Percentiles rank a stretch among this genome's conserved stretches.
These are phyloP conservation scores for Luvunga scandens DNA, from an alignment of 345 rosid genomes.

Conservation along the genomic window DNA sequence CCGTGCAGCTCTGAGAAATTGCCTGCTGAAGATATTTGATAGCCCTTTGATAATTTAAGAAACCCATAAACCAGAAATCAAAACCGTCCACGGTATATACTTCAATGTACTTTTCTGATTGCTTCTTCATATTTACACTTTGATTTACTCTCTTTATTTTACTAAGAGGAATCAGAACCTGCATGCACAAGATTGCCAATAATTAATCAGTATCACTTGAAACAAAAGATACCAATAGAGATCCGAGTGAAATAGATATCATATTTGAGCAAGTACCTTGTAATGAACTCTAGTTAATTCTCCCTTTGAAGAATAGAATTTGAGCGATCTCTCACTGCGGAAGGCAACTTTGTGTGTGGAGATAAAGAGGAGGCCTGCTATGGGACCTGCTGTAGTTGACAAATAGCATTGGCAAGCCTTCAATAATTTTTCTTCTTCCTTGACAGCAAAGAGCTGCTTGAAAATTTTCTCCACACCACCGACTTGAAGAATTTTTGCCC, in stretches of 20 bases:
- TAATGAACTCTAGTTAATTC: conserved; percentile 34
- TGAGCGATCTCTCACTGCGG: conserved; percentile 48
- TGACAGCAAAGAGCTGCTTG: conserved; percentile 34
- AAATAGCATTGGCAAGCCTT: conserved; percentile 48
- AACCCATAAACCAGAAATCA: conserved; percentile 96
- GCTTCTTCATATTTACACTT: conserved; percentile 54
- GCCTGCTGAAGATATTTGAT: conserved; percentile 55
- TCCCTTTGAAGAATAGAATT: conserved; percentile 33
- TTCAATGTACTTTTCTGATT: conserved; percentile 70
- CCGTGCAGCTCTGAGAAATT: conserved; percentile 18
- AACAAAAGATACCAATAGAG: no score
- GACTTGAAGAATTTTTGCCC: conserved; percentile 37
- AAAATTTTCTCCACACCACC: conserved; percentile 47
- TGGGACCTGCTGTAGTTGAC: conserved; percentile 48
- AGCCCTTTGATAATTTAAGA: conserved; percentile 68
- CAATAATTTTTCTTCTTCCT: conserved; percentile 40
- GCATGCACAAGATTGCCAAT: neutral
- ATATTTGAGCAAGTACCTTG: conserved; percentile 19
- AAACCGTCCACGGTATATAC: conserved; percentile 60
- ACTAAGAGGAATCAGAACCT: conserved; percentile 55
- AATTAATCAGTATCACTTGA: no score
- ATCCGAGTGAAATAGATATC: neutral
- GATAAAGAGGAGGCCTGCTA: conserved; percentile 51
- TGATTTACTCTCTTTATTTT: conserved; percentile 55
- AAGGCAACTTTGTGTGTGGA: conserved; percentile 41